Conservation (phyloP, 2,329 filamentous ascomycete species). For the Ceratocystiopsis sp. region DNA sequence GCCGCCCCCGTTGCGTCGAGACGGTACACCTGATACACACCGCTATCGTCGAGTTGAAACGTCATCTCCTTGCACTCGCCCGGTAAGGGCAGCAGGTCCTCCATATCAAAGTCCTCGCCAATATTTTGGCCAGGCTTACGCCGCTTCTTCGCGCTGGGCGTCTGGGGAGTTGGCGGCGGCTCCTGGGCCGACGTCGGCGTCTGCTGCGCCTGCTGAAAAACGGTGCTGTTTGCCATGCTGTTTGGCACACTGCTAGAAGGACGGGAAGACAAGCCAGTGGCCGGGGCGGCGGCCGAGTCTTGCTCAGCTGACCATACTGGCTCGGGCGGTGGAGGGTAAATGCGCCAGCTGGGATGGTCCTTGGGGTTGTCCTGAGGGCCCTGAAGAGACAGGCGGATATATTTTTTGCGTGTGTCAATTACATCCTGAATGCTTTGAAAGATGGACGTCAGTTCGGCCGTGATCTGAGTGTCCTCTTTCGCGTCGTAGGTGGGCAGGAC, state of each 20-base stretch:
- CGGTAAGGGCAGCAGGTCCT: conserved; percentile 61
- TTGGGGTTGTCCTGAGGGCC: conserved; percentile 72
- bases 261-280: conserved; percentile 12
- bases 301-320: conserved; percentile 63
- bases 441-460: conserved; percentile 67
- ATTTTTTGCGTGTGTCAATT: conserved; percentile 75
- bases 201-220: conserved; percentile 15
- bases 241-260: conserved; percentile 21
- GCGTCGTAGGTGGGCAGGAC: conserved; percentile 37
- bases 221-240: conserved; percentile 30
- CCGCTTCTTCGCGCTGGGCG: conserved; percentile 10
- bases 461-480: conserved; percentile 61
- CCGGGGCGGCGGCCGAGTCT: conserved; percentile 11
- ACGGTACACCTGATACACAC: conserved; percentile 78
- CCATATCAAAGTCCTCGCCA: conserved; percentile 78
- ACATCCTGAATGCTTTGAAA: conserved; percentile 83
- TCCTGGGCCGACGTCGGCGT: not conserved
- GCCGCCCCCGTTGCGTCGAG: conserved; percentile 47
- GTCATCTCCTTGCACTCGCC: conserved; percentile 45
- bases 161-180: not conserved
- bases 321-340: conserved; percentile 83
- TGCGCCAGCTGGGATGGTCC: conserved; percentile 64
- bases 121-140: conserved; percentile 82
- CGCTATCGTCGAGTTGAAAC: conserved; percentile 64
- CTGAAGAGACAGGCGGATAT: conserved; percentile 73